A percentile compares a stretch with the other conserved stretches of the same genome.
These are phyloP conservation scores for Petunia hybrid DNA, from an alignment of 305 asterid species.

Conservation along the genomic window DNA sequence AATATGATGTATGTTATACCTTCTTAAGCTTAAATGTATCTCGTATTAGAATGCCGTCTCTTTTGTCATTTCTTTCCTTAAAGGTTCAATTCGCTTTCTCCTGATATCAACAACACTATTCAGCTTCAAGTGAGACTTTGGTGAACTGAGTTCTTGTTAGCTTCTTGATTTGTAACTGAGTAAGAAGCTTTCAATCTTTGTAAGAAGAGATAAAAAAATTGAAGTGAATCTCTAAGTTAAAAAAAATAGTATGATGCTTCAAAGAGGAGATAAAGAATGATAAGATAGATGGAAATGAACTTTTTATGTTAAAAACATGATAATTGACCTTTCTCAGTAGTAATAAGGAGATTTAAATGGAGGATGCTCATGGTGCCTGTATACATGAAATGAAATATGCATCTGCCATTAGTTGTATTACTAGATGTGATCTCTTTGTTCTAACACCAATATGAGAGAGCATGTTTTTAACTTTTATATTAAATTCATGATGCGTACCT, in stretches of 20 bases:
- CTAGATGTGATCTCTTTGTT: neutral
- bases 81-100: slow-evolving; percentile 22
- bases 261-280: neutral
- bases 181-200: neutral
- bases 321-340: neutral
- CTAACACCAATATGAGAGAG: slow-evolving; percentile 16
- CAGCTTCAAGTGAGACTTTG: neutral
- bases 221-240: neutral
- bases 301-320: neutral
- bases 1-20: slow-evolving; percentile 8
- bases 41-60: slow-evolving; percentile 20
- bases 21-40: slow-evolving; percentile 11
- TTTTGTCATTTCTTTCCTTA: slow-evolving; percentile 22
- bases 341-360: slow-evolving; percentile 13
- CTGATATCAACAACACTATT: slow-evolving; percentile 17
- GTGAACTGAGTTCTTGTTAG: slow-evolving; percentile 21
- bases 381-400: neutral
- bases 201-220: neutral
- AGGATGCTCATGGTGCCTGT: slow-evolving; percentile 21
- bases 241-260: neutral
- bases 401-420: neutral
- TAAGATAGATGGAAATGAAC: neutral
- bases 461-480: neutral
- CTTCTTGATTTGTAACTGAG: slow-evolving; percentile 11
- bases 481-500: neutral